Evolutionary conservation across 169 alveolate genomes (phyloP).

Genomic region (Plasmodium yoelii): DNA sequence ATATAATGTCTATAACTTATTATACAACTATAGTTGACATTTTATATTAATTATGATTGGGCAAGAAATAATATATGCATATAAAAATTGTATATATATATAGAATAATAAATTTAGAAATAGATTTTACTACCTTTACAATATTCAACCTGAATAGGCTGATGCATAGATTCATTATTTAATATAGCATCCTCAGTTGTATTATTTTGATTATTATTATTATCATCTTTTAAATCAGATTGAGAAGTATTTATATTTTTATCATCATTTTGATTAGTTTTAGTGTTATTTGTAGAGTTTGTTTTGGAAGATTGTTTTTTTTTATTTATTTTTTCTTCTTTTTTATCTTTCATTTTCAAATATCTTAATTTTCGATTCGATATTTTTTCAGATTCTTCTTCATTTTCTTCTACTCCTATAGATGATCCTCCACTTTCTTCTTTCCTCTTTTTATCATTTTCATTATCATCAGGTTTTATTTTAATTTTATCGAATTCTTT

Average conservation of each 20-base stretch:
- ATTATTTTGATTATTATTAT: not conserved
- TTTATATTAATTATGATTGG: not conserved
- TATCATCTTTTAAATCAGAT: constrained; percentile 19
- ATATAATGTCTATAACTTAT: not conserved
- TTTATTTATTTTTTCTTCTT: constrained; percentile 58
- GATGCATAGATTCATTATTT: constrained; percentile 19
- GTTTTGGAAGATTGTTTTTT: constrained; percentile 21
- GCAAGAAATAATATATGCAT: not conserved
- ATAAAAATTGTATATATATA: too few relatives aligned
- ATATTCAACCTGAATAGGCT: constrained; percentile 67
- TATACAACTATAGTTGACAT: too few relatives aligned
- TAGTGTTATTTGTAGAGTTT: constrained; percentile 13
- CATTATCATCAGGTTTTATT: not conserved
- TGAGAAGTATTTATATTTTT: constrained; percentile 12
- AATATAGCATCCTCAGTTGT: not conserved
- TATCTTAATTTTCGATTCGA: constrained; percentile 43
- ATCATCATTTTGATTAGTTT: not conserved
- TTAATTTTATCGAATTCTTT: not conserved
- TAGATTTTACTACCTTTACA: constrained; percentile 26
- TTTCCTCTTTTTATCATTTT: not conserved
- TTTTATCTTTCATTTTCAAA: constrained; percentile 66
- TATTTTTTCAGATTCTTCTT: constrained; percentile 34
- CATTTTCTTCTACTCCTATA: constrained; percentile 14
- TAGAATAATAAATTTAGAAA: not conserved
- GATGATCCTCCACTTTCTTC: constrained; percentile 37